Evolutionary conservation across 148 eudicot genomes (phyloP), one percentile per base, ranked within the genome.

Genomic region (Gaultheria prostrata): DNA sequence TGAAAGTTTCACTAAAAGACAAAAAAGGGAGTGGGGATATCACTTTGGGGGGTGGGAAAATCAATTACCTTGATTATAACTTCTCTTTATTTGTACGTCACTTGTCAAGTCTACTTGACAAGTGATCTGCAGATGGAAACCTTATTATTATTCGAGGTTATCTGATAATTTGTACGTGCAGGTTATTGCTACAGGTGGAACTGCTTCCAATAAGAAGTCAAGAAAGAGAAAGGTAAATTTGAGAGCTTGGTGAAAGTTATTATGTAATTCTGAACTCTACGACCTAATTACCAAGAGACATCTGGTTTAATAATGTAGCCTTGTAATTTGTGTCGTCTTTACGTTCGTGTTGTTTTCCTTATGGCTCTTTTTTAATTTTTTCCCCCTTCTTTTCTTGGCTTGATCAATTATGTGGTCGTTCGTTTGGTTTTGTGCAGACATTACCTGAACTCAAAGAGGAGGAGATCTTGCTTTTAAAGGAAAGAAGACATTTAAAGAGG

Each of bases 381-480:
- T 5, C 4, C 4, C 6, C 0, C 5, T 39, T 28, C 14, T 49
- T 77, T 9, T 12, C 30, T 50, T 77, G 53, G 50, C 54, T 21
- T 78, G 65, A 32, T 26, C 39, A 78, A 11, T 54, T 78, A 7
- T 67, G 43, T 51, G 8, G 6, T 51, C 17, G 0, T 77, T 50
- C 20, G 14, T 28, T 1, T 78, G 80, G 46, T 46, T 70, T 46
- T 35, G 69, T 65, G 56, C 82, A 89, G 91, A 87, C 89, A 50
- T 63, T 87, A 32, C 77, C 83, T 83, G 89, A 89, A 75, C 89
- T 89, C 53, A 89, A 87, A 80, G 85, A 83, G 43, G 88, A 87
- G 14, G 91, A 89, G 81, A 67, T 20, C 76, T 79, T 61, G 67
- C 85, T 87, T 63, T 21, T 77, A 24, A 87, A 83, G 82, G 91